Percentiles rank a stretch among this genome's conserved stretches.
These are phyloP conservation scores for Fabrea salina DNA, from an alignment of 169 alveolate genomes.

Conservation along the genomic window DNA sequence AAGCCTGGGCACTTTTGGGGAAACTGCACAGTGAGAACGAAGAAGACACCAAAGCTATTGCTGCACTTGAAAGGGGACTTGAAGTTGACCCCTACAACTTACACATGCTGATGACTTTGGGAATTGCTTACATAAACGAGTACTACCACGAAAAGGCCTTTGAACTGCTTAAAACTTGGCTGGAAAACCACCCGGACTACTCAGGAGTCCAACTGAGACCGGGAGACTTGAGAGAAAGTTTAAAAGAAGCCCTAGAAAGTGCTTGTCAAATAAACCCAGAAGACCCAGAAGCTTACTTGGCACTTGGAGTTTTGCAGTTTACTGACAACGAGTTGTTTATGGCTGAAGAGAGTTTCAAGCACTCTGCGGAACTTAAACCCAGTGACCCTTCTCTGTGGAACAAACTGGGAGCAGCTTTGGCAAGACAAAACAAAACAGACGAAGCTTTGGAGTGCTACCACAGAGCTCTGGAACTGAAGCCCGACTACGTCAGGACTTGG, in stretches of 20 bases:
- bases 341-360: conserved; percentile 72
- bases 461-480: conserved; percentile 76
- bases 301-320: conserved; percentile 85
- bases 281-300: conserved; percentile 66
- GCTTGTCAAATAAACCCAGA: conserved; percentile 63
- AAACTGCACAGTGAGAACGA: conserved; percentile 81
- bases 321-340: conserved; percentile 71
- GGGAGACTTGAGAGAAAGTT: conserved; percentile 78
- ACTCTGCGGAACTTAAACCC: conserved; percentile 73
- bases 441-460: conserved; percentile 74
- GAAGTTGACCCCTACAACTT: conserved; percentile 71
- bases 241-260: conserved; percentile 49
- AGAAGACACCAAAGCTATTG: conserved; percentile 70
- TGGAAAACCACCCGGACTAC: conserved; percentile 54
- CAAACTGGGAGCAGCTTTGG: conserved; percentile 87
- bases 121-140: conserved; percentile 84
- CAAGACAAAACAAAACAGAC: conserved; percentile 66
- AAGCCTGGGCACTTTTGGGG: conserved; percentile 87
- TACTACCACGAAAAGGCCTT: conserved; percentile 76
- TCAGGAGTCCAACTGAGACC: conserved; percentile 76
- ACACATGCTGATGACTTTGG: conserved; percentile 75
- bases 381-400: conserved; percentile 85
- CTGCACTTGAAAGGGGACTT: conserved; percentile 62
- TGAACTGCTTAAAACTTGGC: conserved; percentile 52
- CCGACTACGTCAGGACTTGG: conserved; percentile 85